Conservation (phyloP, 1,139 yeast species). For the Hemisphaericaspora xylofermentans region DNA sequence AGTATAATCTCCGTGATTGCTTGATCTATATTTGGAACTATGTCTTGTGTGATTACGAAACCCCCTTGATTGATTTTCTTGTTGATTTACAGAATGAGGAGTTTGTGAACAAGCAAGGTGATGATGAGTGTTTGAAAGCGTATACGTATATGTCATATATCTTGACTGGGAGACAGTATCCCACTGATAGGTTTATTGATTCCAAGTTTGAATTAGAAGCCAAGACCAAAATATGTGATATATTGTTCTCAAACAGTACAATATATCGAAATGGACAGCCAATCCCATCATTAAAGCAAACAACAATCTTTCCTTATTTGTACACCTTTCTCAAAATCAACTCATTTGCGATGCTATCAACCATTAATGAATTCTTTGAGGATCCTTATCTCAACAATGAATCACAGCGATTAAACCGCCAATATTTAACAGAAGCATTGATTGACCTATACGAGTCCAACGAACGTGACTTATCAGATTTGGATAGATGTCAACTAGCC, state of each 20-base stretch:
- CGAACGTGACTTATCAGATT: slow-evolving; percentile 13
- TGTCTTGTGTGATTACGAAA: slow-evolving; percentile 60
- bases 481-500: slow-evolving; percentile 47
- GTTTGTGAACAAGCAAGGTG: slow-evolving; percentile 8
- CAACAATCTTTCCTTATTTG: slow-evolving; percentile 60
- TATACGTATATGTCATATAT: slow-evolving; percentile 65
- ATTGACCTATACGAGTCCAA: slow-evolving; percentile 49
- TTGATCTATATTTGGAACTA: slow-evolving; percentile 67
- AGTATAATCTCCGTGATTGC: slow-evolving; percentile 57
- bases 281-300: slow-evolving; percentile 18
- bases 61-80: slow-evolving; percentile 65
- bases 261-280: slow-evolving; percentile 13
- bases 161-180: slow-evolving; percentile 78
- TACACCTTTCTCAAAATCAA: slow-evolving; percentile 47
- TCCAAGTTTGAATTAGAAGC: slow-evolving; percentile 29
- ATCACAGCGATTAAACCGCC: slow-evolving; percentile 48
- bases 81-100: slow-evolving; percentile 26
- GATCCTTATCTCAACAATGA: slow-evolving; percentile 59
- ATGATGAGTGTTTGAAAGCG: slow-evolving; percentile 34
- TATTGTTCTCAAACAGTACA: slow-evolving; percentile 42
- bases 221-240: slow-evolving; percentile 48
- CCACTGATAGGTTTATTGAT: slow-evolving; percentile 55
- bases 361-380: slow-evolving; percentile 77
- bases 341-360: slow-evolving; percentile 58
- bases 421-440: slow-evolving; percentile 64